phyloP scores from a whole-genome alignment of 2,329 filamentous ascomycete species.

The Apiospora arundinis region DNA sequence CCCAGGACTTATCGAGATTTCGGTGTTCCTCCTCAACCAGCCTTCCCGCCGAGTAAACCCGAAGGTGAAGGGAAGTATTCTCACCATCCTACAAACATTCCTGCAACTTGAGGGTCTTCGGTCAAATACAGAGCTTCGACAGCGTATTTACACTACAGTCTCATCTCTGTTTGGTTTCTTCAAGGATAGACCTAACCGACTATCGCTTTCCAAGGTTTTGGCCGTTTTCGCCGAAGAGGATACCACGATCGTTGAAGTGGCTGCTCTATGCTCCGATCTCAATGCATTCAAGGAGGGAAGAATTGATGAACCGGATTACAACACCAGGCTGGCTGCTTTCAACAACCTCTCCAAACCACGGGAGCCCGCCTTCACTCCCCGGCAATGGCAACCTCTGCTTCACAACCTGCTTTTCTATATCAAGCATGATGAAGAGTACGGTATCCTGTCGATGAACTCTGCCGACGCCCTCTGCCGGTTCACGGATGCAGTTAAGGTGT shows the following conservation, averaged over 20 bases:
- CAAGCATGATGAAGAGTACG: constrained; percentile 84
- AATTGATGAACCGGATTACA: constrained; percentile 88
- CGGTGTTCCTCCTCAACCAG: constrained; percentile 81
- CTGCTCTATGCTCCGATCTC: constrained; percentile 75
- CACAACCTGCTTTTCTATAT: constrained; percentile 92
- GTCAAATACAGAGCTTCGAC: constrained; percentile 63
- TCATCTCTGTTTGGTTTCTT: constrained; percentile 90
- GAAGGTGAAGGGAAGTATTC: constrained; percentile 79
- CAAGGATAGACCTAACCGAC: constrained; percentile 78
- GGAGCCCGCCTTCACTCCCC: constrained; percentile 65
- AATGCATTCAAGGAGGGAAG: constrained; percentile 78
- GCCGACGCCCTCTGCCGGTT: constrained; percentile 82
- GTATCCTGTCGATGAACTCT: constrained; percentile 80
- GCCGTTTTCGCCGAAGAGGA: constrained; percentile 72
- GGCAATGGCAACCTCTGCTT: constrained; percentile 86
- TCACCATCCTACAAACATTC: constrained; percentile 83
- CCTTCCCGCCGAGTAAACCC: constrained; percentile 84
- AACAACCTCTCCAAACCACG: constrained; percentile 69
- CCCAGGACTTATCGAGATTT: constrained; percentile 79
- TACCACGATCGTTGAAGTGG: constrained; percentile 64
- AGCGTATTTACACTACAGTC: constrained; percentile 74
- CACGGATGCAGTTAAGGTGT: constrained; percentile 66
- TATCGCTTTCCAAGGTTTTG: constrained; percentile 76
- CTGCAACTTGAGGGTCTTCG: constrained; percentile 68
- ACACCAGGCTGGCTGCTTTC: constrained; percentile 80